A percentile compares a stretch with the other conserved stretches of the same genome.
These are phyloP conservation scores for Trypanosoma cruzi DNA, from an alignment of 208 protist species.

Conservation along the genomic window DNA sequence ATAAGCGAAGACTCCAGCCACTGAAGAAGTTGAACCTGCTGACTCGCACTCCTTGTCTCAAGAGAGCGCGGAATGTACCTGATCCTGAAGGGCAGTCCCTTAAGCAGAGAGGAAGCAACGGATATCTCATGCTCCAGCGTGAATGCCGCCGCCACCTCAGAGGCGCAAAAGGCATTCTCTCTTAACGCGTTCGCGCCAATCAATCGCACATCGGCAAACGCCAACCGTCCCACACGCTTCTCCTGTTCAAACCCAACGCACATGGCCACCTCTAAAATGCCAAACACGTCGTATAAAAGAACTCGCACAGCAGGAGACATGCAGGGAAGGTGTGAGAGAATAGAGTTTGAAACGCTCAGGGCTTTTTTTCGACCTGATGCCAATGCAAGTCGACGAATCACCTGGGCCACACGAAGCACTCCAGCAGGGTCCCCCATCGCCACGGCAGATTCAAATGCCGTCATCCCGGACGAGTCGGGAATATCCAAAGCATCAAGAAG, in stretches of 20 bases:
- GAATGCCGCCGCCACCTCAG: conserved; percentile 39
- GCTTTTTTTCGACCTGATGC: conserved; percentile 2
- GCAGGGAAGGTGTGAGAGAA: conserved; percentile 53
- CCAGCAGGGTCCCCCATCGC: conserved; percentile 55
- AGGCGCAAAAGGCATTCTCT: conserved; percentile 42
- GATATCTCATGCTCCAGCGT: conserved; percentile 67
- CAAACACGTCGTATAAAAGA: conserved; percentile 77
- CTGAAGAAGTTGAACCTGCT: conserved; percentile 69
- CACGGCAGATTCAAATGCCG: conserved; percentile 72
- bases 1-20: conserved; percentile 77
- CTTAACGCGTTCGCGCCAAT: conserved; percentile 61
- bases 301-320: conserved; percentile 70
- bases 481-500: conserved; percentile 45
- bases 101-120: conserved; percentile 52
- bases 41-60: conserved; percentile 33
- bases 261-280: conserved; percentile 45
- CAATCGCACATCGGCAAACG: conserved; percentile 76
- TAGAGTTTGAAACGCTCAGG: conserved; percentile 24
- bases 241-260: conserved; percentile 42
- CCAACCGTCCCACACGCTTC: conserved; percentile 30
- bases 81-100: conserved; percentile 58
- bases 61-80: conserved; percentile 56
- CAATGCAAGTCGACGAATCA: conserved; percentile 48
- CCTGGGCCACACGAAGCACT: conserved; percentile 58
- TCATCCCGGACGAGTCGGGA: conserved; percentile 52